These are phyloP conservation scores for Sphagnum contortum DNA, from an alignment of 225 moss, liverwort and hornwort species.

Conservation along the genomic window DNA sequence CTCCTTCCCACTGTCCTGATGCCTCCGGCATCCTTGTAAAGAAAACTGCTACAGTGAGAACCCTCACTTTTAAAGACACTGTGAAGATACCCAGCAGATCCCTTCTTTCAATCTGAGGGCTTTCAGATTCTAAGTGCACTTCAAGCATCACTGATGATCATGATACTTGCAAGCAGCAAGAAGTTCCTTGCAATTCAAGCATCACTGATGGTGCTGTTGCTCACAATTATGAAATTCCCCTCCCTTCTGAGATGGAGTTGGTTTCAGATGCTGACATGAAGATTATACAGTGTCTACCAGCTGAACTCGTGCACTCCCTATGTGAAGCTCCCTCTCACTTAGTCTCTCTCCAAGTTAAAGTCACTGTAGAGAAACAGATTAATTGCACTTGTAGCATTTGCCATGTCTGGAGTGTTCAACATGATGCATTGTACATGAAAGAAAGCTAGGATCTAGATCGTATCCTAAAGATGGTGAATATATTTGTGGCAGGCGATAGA, in stretches of 20 bases:
- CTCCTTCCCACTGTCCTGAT: no score
- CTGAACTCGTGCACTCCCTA: slow-evolving; percentile 67
- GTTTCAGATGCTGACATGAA: slow-evolving; percentile 55
- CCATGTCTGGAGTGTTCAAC: no score
- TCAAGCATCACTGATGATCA: neutral
- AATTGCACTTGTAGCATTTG: no score
- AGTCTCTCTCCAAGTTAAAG: neutral
- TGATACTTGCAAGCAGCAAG: slow-evolving; percentile 3
- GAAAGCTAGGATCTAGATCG: no score
- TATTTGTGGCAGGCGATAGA: slow-evolving; percentile 44
- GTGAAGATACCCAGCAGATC: no score
- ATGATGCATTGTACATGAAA: no score
- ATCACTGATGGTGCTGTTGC: neutral
- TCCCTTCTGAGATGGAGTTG: slow-evolving; percentile 21
- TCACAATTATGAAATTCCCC: slow-evolving; percentile 16
- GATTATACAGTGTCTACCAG: slow-evolving; percentile 60
- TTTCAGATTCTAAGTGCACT: neutral
- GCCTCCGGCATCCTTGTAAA: slow-evolving; percentile 22
- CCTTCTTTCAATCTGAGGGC: no score
- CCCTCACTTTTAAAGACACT: slow-evolving; percentile 31
- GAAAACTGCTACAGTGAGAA: slow-evolving; percentile 23
- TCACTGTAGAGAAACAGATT: no score
- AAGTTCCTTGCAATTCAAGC: neutral
- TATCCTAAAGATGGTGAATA: no score
- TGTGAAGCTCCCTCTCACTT: slow-evolving; percentile 2